Evolutionary conservation across 148 eudicot genomes (phyloP), one percentile per base, ranked within the genome.

Genomic region (Drosera capensis): DNA sequence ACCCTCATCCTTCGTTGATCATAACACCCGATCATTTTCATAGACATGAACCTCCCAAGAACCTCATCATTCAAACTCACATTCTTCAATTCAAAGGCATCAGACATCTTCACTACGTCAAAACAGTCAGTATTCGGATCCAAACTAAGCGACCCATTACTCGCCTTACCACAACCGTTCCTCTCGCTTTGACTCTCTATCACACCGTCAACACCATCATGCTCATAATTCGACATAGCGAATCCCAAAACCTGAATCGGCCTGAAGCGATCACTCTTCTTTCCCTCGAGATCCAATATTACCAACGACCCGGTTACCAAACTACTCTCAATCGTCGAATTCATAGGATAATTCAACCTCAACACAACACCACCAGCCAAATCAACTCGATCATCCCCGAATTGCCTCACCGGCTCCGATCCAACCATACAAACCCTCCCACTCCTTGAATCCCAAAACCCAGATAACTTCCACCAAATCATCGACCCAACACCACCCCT

Each of bases 341-440:
- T n/a, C 65, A 67, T 69, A 7, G 60, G 65, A 63, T 84, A 90
- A 71, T 63, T 45, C 41, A 82, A 64, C 58, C 73, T 84, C 14
- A 90, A 65, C 54, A 73, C 78, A 59, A 52, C 81, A 58, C 56
- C 42, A 29, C 25, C 23, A 3, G 21, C 31, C 12, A 48, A 8
- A 46, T 15, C 13, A n/a, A n/a, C n/a, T n/a, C n/a, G n/a, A 11
- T 58, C 56, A 52, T 62, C 54, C 46, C 41, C 22, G 2, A 2
- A 12, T 2, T 41, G 26, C 1, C 20, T 23, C 25, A 42, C 43
- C 3, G 14, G 20, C 38, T 83, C 94, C 24, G 69, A 68, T 23
- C 93, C 95, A 24, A 84, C 74, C 93, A 84, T 67, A 66, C 97
- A 90, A 15, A 84, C 53, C 48, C 63, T 65, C 28, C 86, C 87